Evolutionary conservation across 129 eudicot genomes (phyloP), one percentile per base, ranked within the genome.

Genomic region (Centaurea solstitialis): DNA sequence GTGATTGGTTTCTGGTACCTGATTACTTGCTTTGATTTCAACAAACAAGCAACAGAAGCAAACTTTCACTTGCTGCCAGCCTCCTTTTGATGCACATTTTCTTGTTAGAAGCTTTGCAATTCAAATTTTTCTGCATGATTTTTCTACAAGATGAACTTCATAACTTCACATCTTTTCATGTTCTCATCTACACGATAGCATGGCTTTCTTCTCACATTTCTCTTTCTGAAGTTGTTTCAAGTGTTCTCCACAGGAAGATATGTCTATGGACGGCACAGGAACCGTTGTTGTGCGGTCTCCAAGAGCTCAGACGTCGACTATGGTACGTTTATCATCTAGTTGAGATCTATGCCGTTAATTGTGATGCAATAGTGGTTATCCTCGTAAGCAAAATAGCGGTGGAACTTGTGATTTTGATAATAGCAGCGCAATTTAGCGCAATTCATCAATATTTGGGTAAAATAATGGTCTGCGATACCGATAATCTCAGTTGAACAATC

Each of bases 261-360:
- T 79, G 76, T 82, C 89, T 57, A 74, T 73, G 75, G 92, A 86
- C 59, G 97, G 91, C 78, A 87, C 93, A 22, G 98, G 97, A 76
- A 94, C 98, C 41, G 87, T 94, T 41, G 94, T 94, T 50, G 89
- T 94, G 71, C 84, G 97, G 67, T 87, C 98, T 84, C 94, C 97
- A 30, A 81, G 88, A 83, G 85, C 70, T 64, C 90, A 76, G 72
- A 80, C 90, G 61, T 84, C 93, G 18, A 83, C 97, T 81, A 76
- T 45, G 91, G 98, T 94, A 89, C 13, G 87, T 13, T 61, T 66
- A 65, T 59, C 4, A 23, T 77, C 67, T 2, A 2, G 12, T 8
- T 74, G 33, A 45, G 40, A 69, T 72, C 37, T 33, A 33, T 33
- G 4, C 37, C 4, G 4, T 33, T 33, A 33, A 33, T 33, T 33